A percentile compares a stretch with the other conserved stretches of the same genome.
Conservation (phyloP, 805 yeast genomes). For the Isabelozyma heimii region DNA sequence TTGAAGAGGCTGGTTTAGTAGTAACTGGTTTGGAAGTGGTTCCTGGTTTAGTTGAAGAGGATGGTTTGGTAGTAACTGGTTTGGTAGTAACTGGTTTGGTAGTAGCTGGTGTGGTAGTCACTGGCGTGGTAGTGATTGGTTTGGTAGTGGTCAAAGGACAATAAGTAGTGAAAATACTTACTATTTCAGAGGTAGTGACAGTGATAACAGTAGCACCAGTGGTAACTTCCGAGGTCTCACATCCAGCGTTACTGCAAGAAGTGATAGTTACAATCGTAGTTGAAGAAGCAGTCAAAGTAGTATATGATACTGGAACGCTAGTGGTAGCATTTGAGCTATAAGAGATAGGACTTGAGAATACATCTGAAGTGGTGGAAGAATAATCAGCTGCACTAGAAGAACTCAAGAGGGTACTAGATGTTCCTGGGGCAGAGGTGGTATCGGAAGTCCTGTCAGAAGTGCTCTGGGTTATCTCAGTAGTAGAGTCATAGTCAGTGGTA, state of each 20-base stretch:
- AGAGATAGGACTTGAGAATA: neutral
- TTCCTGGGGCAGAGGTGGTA: slow-evolving; percentile 9
- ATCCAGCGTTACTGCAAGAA: slow-evolving; percentile 15
- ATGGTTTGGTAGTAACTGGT: too few relatives aligned
- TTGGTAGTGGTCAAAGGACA: slow-evolving; percentile 15
- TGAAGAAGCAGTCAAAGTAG: neutral
- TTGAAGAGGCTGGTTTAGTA: too few relatives aligned
- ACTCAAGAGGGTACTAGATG: neutral
- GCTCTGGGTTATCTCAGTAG: too few relatives aligned
- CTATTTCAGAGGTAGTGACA: slow-evolving; percentile 1
- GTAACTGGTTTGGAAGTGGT: too few relatives aligned
- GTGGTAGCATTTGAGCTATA: neutral
- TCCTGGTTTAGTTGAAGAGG: slow-evolving; percentile 4
- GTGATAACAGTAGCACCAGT: slow-evolving; percentile 16
- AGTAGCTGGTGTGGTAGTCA: too few relatives aligned
- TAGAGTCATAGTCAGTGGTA: too few relatives aligned
- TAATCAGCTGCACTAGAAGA: slow-evolving; percentile 1
- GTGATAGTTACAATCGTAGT: slow-evolving; percentile 20
- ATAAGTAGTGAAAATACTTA: slow-evolving; percentile 15
- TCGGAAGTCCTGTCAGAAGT: neutral
- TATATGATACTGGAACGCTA: neutral
- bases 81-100: too few relatives aligned
- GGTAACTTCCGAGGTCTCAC: slow-evolving; percentile 13
- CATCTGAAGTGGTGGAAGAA: neutral
- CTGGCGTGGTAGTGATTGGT: slow-evolving; percentile 13